phyloP scores from a whole-genome alignment of 2,329 filamentous ascomycete genomes.

The Exophiala sideris region DNA sequence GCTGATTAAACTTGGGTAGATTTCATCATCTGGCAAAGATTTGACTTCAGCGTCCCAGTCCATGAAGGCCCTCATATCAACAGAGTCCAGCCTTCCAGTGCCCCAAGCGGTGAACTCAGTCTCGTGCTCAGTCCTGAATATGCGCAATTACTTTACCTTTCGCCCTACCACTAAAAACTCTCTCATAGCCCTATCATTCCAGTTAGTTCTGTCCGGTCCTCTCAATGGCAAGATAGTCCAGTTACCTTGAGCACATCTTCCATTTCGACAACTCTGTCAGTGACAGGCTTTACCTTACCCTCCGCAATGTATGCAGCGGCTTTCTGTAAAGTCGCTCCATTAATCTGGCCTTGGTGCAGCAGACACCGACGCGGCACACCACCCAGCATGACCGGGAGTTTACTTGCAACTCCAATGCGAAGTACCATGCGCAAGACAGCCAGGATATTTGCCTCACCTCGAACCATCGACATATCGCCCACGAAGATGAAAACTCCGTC shows the following conservation, averaged over 20 bases:
- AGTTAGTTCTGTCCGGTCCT: neutral
- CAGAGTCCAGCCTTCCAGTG: no score
- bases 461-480: neutral
- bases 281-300: neutral
- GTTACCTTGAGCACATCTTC: slow-evolving; percentile 2
- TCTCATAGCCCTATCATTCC: neutral
- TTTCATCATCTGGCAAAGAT: no score
- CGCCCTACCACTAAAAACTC: neutral
- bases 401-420: no score
- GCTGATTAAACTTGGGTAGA: neutral
- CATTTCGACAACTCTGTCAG: slow-evolving; percentile 1
- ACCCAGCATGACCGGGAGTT: neutral
- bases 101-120: no score
- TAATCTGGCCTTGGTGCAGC: neutral
- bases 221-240: neutral
- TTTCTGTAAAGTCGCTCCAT: neutral
- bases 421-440: no score
- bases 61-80: neutral
- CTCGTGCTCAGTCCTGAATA: neutral
- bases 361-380: slow-evolving; percentile 4
- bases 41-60: no score
- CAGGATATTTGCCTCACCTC: neutral
- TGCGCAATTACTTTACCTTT: slow-evolving; percentile 6
- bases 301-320: neutral
- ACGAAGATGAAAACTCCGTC: neutral